phyloP scores from a whole-genome alignment of 345 rosid genomes.

The Rhizophora mangle region DNA sequence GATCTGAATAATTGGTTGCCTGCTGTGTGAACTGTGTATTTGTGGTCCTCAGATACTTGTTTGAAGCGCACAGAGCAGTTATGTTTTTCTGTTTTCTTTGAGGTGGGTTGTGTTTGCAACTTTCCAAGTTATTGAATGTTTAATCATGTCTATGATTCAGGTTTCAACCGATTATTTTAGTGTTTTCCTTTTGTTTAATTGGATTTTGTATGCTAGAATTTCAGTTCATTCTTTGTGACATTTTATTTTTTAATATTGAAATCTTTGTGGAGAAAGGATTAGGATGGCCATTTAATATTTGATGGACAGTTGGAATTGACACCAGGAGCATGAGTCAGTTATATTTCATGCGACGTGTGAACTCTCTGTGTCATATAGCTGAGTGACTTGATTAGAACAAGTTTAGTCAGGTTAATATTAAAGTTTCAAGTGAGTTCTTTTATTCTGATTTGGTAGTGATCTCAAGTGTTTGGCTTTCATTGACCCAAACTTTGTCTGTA shows the following conservation, averaged over 20 bases:
- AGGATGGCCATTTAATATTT: constrained; percentile 24
- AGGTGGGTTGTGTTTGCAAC: constrained; percentile 46
- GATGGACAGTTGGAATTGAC: constrained; percentile 30
- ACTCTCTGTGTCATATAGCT: constrained; percentile 32
- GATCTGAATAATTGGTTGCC: constrained; percentile 13
- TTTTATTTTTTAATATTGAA: not conserved
- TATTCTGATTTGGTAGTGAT: not conserved
- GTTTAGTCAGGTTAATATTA: constrained; percentile 30
- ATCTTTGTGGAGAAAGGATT: constrained; percentile 9
- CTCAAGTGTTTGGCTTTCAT: too few relatives aligned
- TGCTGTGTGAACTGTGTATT: constrained; percentile 33
- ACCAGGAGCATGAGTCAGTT: constrained; percentile 31
- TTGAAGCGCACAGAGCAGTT: constrained; percentile 47
- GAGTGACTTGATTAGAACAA: constrained; percentile 37
- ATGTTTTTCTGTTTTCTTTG: constrained; percentile 27
- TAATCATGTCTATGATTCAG: constrained; percentile 2
- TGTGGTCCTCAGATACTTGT: constrained; percentile 47
- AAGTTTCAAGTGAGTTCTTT: constrained; percentile 20
- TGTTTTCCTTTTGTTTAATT: not conserved
- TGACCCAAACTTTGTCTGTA: too few relatives aligned
- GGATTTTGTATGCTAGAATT: not conserved
- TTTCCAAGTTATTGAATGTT: constrained; percentile 5
- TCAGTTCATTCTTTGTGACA: not conserved
- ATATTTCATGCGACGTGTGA: constrained; percentile 23
- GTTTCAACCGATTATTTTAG: constrained; percentile 10